Percentiles rank a stretch among this genome's conserved stretches.
phyloP scores from a whole-genome alignment of 306 rosid genomes.

The Comarum palustre region DNA sequence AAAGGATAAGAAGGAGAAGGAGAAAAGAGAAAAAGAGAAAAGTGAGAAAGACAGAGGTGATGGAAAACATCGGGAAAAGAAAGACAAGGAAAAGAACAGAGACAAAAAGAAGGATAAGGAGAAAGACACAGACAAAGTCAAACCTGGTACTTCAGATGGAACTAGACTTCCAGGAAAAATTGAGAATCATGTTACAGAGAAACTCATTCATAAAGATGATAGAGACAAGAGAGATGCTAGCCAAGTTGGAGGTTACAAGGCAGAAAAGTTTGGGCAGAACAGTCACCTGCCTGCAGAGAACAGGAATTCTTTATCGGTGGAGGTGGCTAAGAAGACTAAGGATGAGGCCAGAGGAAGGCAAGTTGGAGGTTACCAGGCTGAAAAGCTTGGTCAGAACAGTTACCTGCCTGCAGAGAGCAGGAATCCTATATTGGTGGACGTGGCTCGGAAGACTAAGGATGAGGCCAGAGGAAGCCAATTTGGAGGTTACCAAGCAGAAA shows the following conservation, averaged over 20 bases:
- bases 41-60: conserved; percentile 69
- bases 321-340: conserved; percentile 61
- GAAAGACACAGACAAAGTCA: conserved; percentile 40
- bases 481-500: too few relatives aligned
- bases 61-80: conserved; percentile 65
- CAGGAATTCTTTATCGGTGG: conserved; percentile 52
- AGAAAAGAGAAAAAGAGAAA: conserved; percentile 70
- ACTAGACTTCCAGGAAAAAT: conserved; percentile 45
- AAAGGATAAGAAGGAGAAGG: conserved; percentile 75
- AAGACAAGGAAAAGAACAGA: conserved; percentile 65
- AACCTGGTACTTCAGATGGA: conserved; percentile 44
- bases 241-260: conserved; percentile 43
- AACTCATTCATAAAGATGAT: conserved; percentile 43
- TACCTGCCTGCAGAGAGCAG: conserved; percentile 22
- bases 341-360: conserved; percentile 49
- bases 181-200: conserved; percentile 39
- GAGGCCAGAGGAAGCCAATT: conserved; percentile 10
- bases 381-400: conserved; percentile 46
- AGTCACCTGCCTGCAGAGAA: conserved; percentile 50
- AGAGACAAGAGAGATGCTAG: conserved; percentile 48
- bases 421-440: conserved; percentile 55
- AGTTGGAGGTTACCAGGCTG: conserved; percentile 45
- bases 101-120: conserved; percentile 64
- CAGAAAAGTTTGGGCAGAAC: conserved; percentile 52
- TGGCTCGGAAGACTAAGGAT: conserved; percentile 62